Evolutionary conservation across 805 yeast species (phyloP), one percentile per base, ranked within the genome.

Genomic region (Phaffomyces thermotolerans): DNA sequence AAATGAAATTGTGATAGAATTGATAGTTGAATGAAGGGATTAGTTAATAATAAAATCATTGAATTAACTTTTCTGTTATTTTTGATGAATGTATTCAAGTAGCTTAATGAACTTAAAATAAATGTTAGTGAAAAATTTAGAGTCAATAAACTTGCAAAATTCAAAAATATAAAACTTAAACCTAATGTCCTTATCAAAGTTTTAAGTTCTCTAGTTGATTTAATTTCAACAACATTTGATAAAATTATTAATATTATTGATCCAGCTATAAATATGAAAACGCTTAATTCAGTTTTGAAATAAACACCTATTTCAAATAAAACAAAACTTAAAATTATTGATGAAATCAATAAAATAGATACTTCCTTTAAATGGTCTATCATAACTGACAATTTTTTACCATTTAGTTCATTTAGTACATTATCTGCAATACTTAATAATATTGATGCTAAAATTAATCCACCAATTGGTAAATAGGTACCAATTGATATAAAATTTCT

Each of bases 401-500:
- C 23, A 15, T 40, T 36, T 54, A 54, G 13, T 52, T 51, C 45
- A 46, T 76, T 75, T 36, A 83, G 56, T 20, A 77, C 56, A 12
- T 78, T 63, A 46, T 84, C 74, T 25, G 81, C 57, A 2, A 96
- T 75, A 53, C 87, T 78, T 15, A 89, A 47, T 0, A 86, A 79
- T 68, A 76, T 89, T 2, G 86, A 64, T 4, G 76, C 72, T 1
- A 93, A 84, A 5, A 84, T 63, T 7, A 85, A 66, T 39, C 83
- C 81, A 0, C 95, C 95, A 3, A 91, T 71, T 1, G 98, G 98
- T 41, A 93, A 67, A 59, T 91, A 93, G 17, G 95, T 87, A 4
- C 96, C 97, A 50, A 93, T 90, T 6, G 96, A 87, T 15, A 93
- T 95, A 67, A 93, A 93, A 45, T 74, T 63, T 44, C 73, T 67